Conservation (phyloP, 495 filamentous ascomycete genomes). For the Sordaria brevicollis region DNA sequence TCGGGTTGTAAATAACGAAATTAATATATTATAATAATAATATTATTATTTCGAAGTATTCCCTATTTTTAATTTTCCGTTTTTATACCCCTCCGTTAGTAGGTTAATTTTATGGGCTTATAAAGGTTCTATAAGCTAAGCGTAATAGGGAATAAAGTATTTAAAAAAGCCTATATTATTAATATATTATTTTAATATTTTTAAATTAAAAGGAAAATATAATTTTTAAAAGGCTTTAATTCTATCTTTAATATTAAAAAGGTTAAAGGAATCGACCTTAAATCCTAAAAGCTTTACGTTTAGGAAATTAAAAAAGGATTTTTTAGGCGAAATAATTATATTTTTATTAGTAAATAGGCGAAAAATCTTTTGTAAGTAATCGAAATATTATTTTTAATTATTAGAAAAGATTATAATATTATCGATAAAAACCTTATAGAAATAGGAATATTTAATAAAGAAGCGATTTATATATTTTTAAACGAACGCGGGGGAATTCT, state of each 20-base stretch:
- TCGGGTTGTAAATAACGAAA: too few species aligned
- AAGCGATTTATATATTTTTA: neutral
- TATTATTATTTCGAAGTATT: too few species aligned
- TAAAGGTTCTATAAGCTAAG: too few species aligned
- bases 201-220: too few species aligned
- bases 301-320: neutral
- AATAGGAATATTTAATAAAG: neutral
- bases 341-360: neutral
- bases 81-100: too few species aligned
- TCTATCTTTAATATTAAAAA: neutral
- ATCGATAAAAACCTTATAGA: neutral
- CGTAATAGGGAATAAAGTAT: neutral
- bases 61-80: too few species aligned
- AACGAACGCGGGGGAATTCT: neutral
- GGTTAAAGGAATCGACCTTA: neutral
- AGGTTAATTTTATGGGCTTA: too few species aligned
- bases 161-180: neutral
- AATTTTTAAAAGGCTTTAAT: neutral
- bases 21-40: too few species aligned
- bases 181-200: neutral
- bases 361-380: neutral
- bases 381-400: neutral
- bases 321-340: neutral
- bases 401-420: neutral
- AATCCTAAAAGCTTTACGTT: neutral